phyloP scores from a whole-genome alignment of 2,329 filamentous ascomycete species.

The Scolecobasidium constrictum region DNA sequence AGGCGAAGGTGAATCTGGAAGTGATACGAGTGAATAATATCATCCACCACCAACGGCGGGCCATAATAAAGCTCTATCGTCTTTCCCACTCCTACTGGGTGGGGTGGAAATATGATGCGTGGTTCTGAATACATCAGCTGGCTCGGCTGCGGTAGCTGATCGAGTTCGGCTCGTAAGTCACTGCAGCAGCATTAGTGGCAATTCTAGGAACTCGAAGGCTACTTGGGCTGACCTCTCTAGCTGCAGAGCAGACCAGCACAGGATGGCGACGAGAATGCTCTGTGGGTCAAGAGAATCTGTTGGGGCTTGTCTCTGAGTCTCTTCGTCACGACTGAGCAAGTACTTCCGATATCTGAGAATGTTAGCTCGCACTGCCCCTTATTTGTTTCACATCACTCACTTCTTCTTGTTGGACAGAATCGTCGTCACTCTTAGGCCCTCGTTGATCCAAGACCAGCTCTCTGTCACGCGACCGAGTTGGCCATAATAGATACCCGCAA shows the following conservation, averaged over 20 bases:
- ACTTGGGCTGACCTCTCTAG: slow-evolving; percentile 58
- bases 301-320: not conserved
- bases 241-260: slow-evolving; percentile 90
- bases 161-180: slow-evolving; percentile 83
- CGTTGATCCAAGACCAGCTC: slow-evolving; percentile 62
- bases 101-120: not conserved
- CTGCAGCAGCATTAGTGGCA: slow-evolving; percentile 32
- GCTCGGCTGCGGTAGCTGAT: slow-evolving; percentile 13
- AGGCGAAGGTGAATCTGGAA: slow-evolving; percentile 51
- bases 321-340: not conserved
- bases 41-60: slow-evolving; percentile 15
- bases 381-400: not conserved
- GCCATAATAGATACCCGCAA: slow-evolving; percentile 80
- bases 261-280: slow-evolving; percentile 37
- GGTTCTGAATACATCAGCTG: slow-evolving; percentile 7
- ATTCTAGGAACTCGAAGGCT: slow-evolving; percentile 11
- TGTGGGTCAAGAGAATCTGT: not conserved
- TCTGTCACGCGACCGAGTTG: slow-evolving; percentile 80
- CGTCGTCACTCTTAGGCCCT: slow-evolving; percentile 40
- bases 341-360: not conserved
- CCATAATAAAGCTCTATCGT: not conserved
- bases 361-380: not conserved
- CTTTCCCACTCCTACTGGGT: not conserved
- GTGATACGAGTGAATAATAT: slow-evolving; percentile 46
- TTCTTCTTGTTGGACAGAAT: slow-evolving; percentile 2